Evolutionary conservation across 2,329 filamentous ascomycete species (phyloP), one percentile per base, ranked within the genome.

Genomic region (Apiospora kogelbergensis): DNA sequence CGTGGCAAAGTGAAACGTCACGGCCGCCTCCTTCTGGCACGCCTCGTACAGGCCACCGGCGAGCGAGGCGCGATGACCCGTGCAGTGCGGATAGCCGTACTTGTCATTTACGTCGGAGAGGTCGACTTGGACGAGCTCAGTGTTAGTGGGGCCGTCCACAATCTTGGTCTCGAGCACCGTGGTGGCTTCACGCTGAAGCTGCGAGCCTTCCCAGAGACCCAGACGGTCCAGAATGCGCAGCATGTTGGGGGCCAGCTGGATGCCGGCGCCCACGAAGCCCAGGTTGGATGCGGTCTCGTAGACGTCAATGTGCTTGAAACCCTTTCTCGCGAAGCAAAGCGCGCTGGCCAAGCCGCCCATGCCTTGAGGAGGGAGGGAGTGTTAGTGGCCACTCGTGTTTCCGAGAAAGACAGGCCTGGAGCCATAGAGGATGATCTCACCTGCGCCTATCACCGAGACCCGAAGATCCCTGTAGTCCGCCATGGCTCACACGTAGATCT

Each of bases 191-290:
- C 83, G 85, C 71, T 88, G 88, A 71, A 96, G 93, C 20, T 85
- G 84, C 22, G 67, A 76, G 24, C 71, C 69, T 48, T 85, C 81
- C 92, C 93, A 95, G 69, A 91, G 91, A 11, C 90, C 93, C 46
- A 95, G 81, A 17, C 85, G 83, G 76, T 93, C 90, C 15, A 96
- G 84, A 10, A 96, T 91, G 2, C 92, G 87, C 3, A 90, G 90
- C 86, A 95, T 92, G 73, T 96, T 97, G 0, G 93, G 93, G 0
- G 93, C 92, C 69, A 95, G 84, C 78, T 97, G 93, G 72, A 96
- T 95, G 6, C 93, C 93, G 1, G 93, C 93, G 30, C 93, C 93
- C 0, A 95, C 92, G 74, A 95, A 95, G 6, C 93, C 93, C 4
- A 95, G 85, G 72, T 89, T 87, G 5, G 90, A 88, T 0, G 92